Conservation (phyloP, 2,329 filamentous ascomycete genomes). For the Neofusicoccum sp. region DNA sequence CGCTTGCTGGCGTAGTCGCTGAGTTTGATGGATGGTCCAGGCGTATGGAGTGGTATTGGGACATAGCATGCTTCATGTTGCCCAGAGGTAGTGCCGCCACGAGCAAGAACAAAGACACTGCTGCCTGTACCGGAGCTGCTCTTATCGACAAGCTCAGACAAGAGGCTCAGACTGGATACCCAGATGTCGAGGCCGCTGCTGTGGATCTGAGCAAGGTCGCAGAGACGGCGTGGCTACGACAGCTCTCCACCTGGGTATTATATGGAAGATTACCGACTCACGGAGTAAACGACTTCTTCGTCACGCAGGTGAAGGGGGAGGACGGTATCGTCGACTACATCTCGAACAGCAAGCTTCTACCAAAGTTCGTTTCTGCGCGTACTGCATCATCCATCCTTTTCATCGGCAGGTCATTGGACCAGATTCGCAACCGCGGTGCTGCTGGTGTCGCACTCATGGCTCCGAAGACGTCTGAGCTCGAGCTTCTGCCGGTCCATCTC, state of each 20-base stretch:
- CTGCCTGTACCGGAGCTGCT: conserved; percentile 62
- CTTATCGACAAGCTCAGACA: conserved; percentile 74
- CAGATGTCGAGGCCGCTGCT: conserved; percentile 77
- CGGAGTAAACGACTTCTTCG: conserved; percentile 83
- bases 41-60: conserved; percentile 82
- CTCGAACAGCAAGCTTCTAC: conserved; percentile 59
- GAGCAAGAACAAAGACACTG: conserved; percentile 17
- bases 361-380: conserved; percentile 71
- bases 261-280: conserved; percentile 80
- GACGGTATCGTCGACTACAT: conserved; percentile 46
- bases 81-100: conserved; percentile 27
- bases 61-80: conserved; percentile 67
- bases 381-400: conserved; percentile 85
- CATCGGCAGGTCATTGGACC: conserved; percentile 83
- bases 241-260: conserved; percentile 84
- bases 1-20: conserved; percentile 76
- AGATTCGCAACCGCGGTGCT: conserved; percentile 57
- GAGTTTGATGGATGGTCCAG: conserved; percentile 88
- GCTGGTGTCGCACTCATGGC: conserved; percentile 7
- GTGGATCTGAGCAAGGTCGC: conserved; percentile 71
- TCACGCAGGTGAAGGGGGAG: conserved; percentile 45
- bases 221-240: conserved; percentile 88
- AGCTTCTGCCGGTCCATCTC: conserved; percentile 67
- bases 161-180: conserved; percentile 83
- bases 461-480: conserved; percentile 46